A percentile compares a stretch with the other conserved stretches of the same genome.
These are phyloP conservation scores for Vanderwaltozyma yarrowii DNA, from an alignment of 805 yeast genomes.

Conservation along the genomic window DNA sequence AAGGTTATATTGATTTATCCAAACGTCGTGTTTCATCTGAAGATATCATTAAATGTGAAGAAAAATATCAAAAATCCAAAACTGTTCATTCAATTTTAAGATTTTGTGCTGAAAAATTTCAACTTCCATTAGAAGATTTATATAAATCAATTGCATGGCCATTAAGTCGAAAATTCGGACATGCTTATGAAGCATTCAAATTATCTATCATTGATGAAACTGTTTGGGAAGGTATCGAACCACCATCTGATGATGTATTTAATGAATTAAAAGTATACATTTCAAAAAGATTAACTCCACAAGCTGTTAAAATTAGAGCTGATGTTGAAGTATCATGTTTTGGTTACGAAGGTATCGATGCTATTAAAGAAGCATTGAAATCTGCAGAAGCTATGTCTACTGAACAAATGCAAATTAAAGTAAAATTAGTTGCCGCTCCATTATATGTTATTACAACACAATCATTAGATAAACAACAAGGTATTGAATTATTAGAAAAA, in stretches of 20 bases:
- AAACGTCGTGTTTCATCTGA: constrained; percentile 98
- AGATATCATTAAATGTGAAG: constrained; percentile 95
- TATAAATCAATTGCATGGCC: constrained; percentile 97
- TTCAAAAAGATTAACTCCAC: constrained; percentile 90
- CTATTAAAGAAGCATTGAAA: constrained; percentile 78
- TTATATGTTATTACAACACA: constrained; percentile 88
- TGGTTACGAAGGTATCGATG: constrained; percentile 95
- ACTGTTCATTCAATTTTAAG: constrained; percentile 95
- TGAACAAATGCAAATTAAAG: constrained; percentile 81
- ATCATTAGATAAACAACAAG: constrained; percentile 83
- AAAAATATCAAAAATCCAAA: constrained; percentile 90
- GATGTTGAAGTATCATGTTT: constrained; percentile 97
- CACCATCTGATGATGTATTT: constrained; percentile 65
- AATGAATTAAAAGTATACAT: constrained; percentile 82
- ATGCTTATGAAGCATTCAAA: constrained; percentile 95
- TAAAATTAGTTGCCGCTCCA: constrained; percentile 95
- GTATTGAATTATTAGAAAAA: constrained; percentile 64
- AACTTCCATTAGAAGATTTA: constrained; percentile 72
- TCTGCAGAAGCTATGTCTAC: constrained; percentile 81
- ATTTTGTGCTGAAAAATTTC: constrained; percentile 96
- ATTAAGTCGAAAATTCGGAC: constrained; percentile 87
- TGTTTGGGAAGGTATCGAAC: constrained; percentile 69
- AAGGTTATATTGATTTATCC: constrained; percentile 95
- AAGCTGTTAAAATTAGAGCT: constrained; percentile 94
- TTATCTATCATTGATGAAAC: constrained; percentile 82